Percentiles rank a stretch among this genome's conserved stretches.
phyloP scores from a whole-genome alignment of 768 basidiomycete genomes.

The Mycena leptocephala region DNA sequence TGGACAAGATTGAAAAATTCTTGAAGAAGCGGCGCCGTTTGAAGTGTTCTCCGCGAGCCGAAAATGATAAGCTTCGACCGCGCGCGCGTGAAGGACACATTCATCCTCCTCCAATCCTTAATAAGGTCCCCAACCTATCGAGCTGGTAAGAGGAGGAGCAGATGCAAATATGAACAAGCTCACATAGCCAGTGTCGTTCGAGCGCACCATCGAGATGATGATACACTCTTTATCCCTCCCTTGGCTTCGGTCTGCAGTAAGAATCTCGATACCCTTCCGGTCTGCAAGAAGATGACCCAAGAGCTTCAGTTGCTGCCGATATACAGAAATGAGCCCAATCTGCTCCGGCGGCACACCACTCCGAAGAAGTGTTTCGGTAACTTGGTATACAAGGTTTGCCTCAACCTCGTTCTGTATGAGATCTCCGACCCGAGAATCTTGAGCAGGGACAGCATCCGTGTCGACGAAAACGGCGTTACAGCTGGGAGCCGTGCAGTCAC shows the following conservation, averaged over 20 bases:
- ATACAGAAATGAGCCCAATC: slow-evolving; percentile 92
- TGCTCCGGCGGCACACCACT: slow-evolving; percentile 79
- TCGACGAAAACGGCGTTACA: slow-evolving; percentile 95
- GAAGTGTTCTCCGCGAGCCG: slow-evolving; percentile 88
- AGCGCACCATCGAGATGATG: slow-evolving; percentile 93
- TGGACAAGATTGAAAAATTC: slow-evolving; percentile 89
- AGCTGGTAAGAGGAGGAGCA: neutral
- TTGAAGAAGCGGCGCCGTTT: slow-evolving; percentile 70
- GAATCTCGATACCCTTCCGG: slow-evolving; percentile 79
- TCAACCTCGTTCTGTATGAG: slow-evolving; percentile 93
- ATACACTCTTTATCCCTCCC: slow-evolving; percentile 97
- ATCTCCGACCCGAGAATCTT: slow-evolving; percentile 88
- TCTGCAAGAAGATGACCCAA: slow-evolving; percentile 75
- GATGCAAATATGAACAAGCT: slow-evolving; percentile 44
- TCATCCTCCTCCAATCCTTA: slow-evolving; percentile 96
- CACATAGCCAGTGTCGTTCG: slow-evolving; percentile 85
- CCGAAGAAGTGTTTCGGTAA: slow-evolving; percentile 75
- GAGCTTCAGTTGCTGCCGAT: slow-evolving; percentile 96
- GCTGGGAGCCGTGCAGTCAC: slow-evolving; percentile 55
- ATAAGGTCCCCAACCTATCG: slow-evolving; percentile 91
- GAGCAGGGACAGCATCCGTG: slow-evolving; percentile 87
- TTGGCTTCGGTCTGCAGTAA: slow-evolving; percentile 95
- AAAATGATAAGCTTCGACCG: slow-evolving; percentile 92
- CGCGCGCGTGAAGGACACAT: slow-evolving; percentile 96
- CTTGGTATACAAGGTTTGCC: slow-evolving; percentile 77